Evolutionary conservation across 805 yeast species (phyloP).

Genomic region (Ogataea glucozyma): DNA sequence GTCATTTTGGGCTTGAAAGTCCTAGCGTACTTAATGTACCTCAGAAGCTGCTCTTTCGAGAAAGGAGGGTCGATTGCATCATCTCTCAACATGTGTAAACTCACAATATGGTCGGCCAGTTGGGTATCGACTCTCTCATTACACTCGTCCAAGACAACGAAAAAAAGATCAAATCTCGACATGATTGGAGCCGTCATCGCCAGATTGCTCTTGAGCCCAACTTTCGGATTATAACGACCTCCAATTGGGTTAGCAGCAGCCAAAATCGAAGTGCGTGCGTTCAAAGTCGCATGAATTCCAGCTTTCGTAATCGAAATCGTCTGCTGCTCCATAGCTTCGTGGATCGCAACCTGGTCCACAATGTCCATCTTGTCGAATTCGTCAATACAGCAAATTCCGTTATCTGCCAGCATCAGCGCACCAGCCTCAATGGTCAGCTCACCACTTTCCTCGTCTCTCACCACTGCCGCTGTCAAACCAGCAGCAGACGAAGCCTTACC

Average conservation of each 20-base stretch:
- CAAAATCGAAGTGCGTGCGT: conserved; percentile 92
- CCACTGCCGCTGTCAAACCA: conserved; percentile 97
- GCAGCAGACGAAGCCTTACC: conserved; percentile 99
- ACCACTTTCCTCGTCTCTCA: conserved; percentile 94
- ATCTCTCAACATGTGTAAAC: conserved; percentile 87
- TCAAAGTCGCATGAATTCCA: conserved; percentile 96
- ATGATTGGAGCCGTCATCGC: conserved; percentile 98
- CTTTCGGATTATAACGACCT: conserved; percentile 91
- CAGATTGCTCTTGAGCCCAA: conserved; percentile 80
- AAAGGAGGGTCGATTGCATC: conserved; percentile 88
- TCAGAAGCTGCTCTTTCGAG: conserved; percentile 80
- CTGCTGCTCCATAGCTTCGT: conserved; percentile 99
- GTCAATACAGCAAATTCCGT: conserved; percentile 97
- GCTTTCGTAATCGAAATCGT: conserved; percentile 98
- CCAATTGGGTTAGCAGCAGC: conserved; percentile 99
- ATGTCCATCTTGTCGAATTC: conserved; percentile 98
- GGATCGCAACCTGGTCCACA: conserved; percentile 95
- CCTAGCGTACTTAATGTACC: conserved; percentile 89
- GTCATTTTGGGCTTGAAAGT: conserved; percentile 91
- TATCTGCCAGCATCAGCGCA: conserved; percentile 96
- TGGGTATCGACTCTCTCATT: conserved; percentile 88
- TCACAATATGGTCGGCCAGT: conserved; percentile 89
- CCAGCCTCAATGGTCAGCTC: conserved; percentile 98
- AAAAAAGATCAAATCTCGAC: conserved; percentile 96
- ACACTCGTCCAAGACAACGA: conserved; percentile 92